A percentile compares a stretch with the other conserved stretches of the same genome.
phyloP scores from a whole-genome alignment of 179 eudicot species.

The Corrigiola litoralis region DNA sequence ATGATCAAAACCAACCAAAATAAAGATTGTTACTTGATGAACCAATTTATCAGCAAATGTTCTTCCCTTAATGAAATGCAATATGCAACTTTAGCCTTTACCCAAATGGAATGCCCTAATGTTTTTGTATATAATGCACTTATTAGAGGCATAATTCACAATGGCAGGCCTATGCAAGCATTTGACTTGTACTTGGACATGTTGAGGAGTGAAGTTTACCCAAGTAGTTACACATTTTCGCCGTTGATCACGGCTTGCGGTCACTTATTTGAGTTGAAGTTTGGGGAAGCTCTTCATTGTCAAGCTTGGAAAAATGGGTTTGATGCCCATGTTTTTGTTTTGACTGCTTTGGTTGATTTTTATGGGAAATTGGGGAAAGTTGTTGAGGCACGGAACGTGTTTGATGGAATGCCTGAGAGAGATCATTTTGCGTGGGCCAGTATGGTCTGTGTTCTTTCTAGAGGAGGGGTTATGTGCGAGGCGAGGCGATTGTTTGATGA shows the following conservation, averaged over 20 bases:
- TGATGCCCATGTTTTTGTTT: slow-evolving; percentile 42
- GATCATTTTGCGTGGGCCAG: slow-evolving; percentile 63
- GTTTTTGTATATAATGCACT: slow-evolving; percentile 56
- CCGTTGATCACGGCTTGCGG: slow-evolving; percentile 56
- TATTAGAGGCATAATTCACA: slow-evolving; percentile 48
- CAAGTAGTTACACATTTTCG: slow-evolving; percentile 62
- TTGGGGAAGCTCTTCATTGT: slow-evolving; percentile 49
- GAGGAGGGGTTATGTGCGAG: slow-evolving; percentile 46
- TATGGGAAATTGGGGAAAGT: slow-evolving; percentile 39
- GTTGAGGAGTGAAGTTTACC: slow-evolving; percentile 35
- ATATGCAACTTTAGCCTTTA: slow-evolving; percentile 34
- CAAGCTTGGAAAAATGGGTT: slow-evolving; percentile 58
- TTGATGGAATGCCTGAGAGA: slow-evolving; percentile 60
- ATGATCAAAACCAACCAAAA: slow-evolving; percentile 42
- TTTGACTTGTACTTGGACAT: slow-evolving; percentile 39
- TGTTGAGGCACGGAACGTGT: slow-evolving; percentile 43
- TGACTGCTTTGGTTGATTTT: slow-evolving; percentile 58
- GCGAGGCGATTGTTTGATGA: slow-evolving; percentile 48
- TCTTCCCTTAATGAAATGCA: slow-evolving; percentile 35
- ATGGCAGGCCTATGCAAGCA: slow-evolving; percentile 40
- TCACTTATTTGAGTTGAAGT: slow-evolving; percentile 1
- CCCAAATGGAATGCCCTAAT: slow-evolving; percentile 49
- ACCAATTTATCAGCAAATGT: slow-evolving; percentile 50
- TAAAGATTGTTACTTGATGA: slow-evolving; percentile 50
- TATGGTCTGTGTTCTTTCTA: slow-evolving; percentile 44